Percentiles rank a stretch among this genome's conserved stretches.
Conservation (phyloP, 805 yeast species). For the Hyphopichia homilentoma region DNA sequence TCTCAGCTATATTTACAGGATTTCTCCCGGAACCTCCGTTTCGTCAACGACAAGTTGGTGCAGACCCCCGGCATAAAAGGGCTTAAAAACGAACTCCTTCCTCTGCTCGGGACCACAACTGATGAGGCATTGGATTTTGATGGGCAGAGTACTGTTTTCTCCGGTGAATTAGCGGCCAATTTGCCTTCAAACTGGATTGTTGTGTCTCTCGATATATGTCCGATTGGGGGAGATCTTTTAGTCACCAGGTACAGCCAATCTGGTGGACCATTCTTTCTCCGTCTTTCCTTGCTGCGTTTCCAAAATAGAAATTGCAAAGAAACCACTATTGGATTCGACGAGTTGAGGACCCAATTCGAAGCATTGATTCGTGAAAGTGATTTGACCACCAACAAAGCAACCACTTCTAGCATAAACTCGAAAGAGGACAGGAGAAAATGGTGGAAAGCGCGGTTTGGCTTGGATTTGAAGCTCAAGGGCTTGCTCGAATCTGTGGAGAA, state of each 20-base stretch:
- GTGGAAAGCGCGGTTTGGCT: conserved; percentile 68
- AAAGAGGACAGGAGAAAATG: conserved; percentile 62
- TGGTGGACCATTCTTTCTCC: too few relatives aligned
- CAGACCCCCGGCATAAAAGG: neutral
- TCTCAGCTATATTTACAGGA: conserved; percentile 2
- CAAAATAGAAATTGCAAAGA: too few relatives aligned
- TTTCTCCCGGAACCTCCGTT: neutral
- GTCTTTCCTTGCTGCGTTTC: too few relatives aligned
- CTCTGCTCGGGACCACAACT: too few relatives aligned
- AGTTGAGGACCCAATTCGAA: too few relatives aligned
- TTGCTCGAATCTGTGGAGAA: conserved; percentile 58
- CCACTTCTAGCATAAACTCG: conserved; percentile 50
- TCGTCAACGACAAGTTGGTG: neutral
- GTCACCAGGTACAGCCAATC: too few relatives aligned
- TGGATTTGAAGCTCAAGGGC: conserved; percentile 54
- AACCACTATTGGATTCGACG: too few relatives aligned
- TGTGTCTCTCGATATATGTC: conserved; percentile 14
- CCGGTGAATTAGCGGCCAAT: neutral
- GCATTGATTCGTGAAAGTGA: conserved; percentile 61
- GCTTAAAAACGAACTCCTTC: too few relatives aligned
- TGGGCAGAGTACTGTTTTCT: neutral
- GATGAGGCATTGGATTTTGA: neutral
- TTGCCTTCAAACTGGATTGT: neutral
- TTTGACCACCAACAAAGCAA: conserved; percentile 49
- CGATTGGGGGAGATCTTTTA: too few relatives aligned